Conservation (phyloP, 768 basidiomycete genomes). For the Hypholoma fasciculare region DNA sequence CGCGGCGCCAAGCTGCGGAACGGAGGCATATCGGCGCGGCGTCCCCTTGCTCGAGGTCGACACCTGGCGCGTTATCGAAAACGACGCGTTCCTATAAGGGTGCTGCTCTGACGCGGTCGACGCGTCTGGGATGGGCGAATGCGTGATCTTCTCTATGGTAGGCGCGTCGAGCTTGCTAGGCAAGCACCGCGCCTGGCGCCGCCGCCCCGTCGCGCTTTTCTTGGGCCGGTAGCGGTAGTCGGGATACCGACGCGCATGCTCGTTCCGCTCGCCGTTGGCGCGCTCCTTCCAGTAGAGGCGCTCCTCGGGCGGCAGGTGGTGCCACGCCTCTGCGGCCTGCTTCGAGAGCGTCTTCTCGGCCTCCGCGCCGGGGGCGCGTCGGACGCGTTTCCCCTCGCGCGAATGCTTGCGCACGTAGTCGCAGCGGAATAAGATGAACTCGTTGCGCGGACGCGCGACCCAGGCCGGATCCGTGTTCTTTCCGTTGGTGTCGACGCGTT, state of each 20-base stretch:
- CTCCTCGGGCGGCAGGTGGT: constrained; percentile 47
- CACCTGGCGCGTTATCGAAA: constrained; percentile 2
- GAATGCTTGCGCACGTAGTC: constrained; percentile 54
- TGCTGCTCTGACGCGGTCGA: no score
- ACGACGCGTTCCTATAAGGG: background rate
- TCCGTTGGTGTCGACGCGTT: constrained; percentile 13
- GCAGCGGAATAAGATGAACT: constrained; percentile 75
- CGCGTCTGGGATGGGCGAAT: background rate
- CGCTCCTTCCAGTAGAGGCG: constrained; percentile 48
- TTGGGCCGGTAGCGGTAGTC: constrained; percentile 64
- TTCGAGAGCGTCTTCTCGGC: constrained; percentile 67
- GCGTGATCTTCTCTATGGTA: background rate
- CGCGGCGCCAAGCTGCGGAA: constrained; percentile 20
- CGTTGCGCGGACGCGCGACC: constrained; percentile 68
- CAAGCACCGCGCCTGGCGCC: constrained; percentile 21
- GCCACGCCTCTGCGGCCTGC: constrained; percentile 78
- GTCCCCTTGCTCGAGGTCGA: constrained; percentile 4
- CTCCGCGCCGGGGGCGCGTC: constrained; percentile 33
- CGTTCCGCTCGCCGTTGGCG: constrained; percentile 56
- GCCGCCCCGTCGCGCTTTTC: constrained; percentile 34
- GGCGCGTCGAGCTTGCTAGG: constrained; percentile 6
- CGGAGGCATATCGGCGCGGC: constrained; percentile 31
- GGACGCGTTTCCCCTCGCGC: constrained; percentile 34
- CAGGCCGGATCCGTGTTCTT: constrained; percentile 49
- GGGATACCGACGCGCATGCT: constrained; percentile 59